A percentile compares a stretch with the other conserved stretches of the same genome.
Conservation (phyloP, 202 grass and related monocot species). For the Panicum hallii region DNA sequence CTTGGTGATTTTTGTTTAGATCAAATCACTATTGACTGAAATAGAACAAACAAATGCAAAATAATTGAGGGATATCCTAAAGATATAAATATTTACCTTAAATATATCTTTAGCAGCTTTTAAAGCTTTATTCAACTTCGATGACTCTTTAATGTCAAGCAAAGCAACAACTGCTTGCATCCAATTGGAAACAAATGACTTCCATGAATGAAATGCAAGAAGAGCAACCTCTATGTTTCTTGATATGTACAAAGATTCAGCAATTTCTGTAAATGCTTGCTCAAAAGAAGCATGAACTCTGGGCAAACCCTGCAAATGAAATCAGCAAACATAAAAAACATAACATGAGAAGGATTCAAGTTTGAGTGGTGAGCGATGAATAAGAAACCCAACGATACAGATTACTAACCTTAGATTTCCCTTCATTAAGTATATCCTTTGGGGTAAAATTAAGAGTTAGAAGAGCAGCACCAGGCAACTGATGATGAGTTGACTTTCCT, state of each 20-base stretch:
- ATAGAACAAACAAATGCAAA: conserved; percentile 30
- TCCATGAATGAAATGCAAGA: conserved; percentile 94
- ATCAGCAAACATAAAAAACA: conserved; percentile 23
- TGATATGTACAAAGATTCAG: conserved; percentile 79
- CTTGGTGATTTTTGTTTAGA: conserved; percentile 12
- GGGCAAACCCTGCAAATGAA: conserved; percentile 66
- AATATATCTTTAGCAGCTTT: conserved; percentile 80
- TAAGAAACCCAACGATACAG: conserved; percentile 25
- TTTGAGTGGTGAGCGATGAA: not conserved
- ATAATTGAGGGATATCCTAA: not conserved
- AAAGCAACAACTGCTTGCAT: conserved; percentile 60
- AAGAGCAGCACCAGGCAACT: conserved; percentile 86
- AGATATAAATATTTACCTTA: conserved; percentile 62
- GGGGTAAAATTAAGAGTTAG: conserved; percentile 69
- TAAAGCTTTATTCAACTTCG: conserved; percentile 62
- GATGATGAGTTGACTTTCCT: conserved; percentile 57
- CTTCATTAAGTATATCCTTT: conserved; percentile 60
- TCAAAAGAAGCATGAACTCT: conserved; percentile 84
- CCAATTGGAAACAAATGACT: conserved; percentile 85
- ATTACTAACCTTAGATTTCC: conserved; percentile 67
- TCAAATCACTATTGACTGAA: not conserved
- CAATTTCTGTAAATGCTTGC: conserved; percentile 75
- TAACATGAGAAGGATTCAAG: conserved; percentile 7
- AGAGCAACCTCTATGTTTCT: conserved; percentile 85
- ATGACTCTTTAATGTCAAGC: conserved; percentile 67